Conservation (phyloP, 192 early-diverging fungal genomes). For the Endogone sp. region DNA sequence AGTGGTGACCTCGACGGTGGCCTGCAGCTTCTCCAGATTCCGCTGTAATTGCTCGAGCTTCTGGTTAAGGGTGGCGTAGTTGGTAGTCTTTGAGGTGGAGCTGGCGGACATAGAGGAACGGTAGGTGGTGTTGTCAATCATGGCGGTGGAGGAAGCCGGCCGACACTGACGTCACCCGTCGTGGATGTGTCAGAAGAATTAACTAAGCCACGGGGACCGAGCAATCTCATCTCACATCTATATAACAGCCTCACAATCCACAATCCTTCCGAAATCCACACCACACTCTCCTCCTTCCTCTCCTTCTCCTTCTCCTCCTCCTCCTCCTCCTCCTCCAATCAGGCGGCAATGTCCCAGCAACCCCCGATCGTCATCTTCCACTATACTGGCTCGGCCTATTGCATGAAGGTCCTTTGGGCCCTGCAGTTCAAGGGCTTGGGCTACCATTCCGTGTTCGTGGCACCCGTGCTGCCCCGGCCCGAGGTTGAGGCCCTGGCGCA, state of each 20-base stretch:
- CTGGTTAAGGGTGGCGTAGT: background rate
- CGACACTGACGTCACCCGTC: too few relatives aligned
- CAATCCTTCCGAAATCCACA: too few relatives aligned
- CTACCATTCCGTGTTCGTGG: background rate
- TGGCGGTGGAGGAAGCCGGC: background rate
- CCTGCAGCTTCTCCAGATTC: background rate
- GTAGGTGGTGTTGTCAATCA: background rate
- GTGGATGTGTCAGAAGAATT: too few relatives aligned
- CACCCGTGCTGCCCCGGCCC: background rate
- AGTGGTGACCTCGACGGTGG: background rate
- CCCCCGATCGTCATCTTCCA: background rate
- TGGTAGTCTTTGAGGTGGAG: background rate
- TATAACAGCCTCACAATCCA: too few relatives aligned
- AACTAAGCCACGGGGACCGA: too few relatives aligned
- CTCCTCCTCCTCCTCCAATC: too few relatives aligned
- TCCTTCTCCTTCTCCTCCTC: background rate
- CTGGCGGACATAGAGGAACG: background rate
- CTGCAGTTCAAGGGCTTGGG: background rate
- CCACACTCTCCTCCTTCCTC: background rate
- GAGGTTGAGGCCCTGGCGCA: constrained; percentile 27
- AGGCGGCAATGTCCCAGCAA: background rate
- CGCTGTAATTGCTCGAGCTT: background rate
- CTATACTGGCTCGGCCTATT: background rate
- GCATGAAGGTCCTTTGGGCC: background rate
- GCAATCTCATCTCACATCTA: too few relatives aligned